Conservation (phyloP, 2,329 filamentous ascomycete genomes). For the Cephalotrichum gorgonifer region DNA sequence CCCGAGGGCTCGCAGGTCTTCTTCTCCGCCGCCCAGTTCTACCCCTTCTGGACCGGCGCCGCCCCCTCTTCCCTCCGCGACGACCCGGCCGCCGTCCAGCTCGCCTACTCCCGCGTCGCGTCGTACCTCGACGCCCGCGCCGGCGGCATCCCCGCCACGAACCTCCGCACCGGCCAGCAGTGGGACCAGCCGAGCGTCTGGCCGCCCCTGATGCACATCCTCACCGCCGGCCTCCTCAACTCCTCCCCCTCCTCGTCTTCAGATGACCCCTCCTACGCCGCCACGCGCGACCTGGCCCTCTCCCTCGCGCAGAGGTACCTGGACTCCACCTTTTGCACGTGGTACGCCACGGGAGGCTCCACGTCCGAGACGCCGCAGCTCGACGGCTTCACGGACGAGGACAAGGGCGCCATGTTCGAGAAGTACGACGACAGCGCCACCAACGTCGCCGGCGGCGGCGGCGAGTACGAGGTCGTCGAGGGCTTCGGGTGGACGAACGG, state of each 20-base stretch:
- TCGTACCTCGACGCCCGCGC: conserved; percentile 37
- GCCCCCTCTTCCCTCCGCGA: conserved; percentile 45
- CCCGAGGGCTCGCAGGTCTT: conserved; percentile 45
- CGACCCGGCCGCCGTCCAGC: conserved; percentile 46
- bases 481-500: conserved; percentile 65
- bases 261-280: conserved; percentile 40
- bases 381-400: conserved; percentile 27
- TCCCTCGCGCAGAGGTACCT: conserved; percentile 54
- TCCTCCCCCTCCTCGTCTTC: conserved; percentile 48
- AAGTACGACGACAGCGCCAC: conserved; percentile 54
- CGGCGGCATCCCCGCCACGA: conserved; percentile 54
- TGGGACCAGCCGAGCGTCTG: conserved; percentile 65
- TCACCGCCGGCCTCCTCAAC: conserved; percentile 51
- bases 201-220: conserved; percentile 55
- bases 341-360: conserved; percentile 55
- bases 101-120: conserved; percentile 41
- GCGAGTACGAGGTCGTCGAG: conserved; percentile 60
- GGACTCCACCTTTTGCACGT: conserved; percentile 59
- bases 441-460: conserved; percentile 52
- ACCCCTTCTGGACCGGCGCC: conserved; percentile 60
- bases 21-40: conserved; percentile 51
- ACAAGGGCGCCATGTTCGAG: conserved; percentile 56
- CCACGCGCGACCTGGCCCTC: conserved; percentile 45
- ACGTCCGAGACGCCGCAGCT: conserved; percentile 42
- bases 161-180: conserved; percentile 50